Percentiles rank a stretch among this genome's conserved stretches.
Conservation (phyloP, 2,329 filamentous ascomycete species). For the Aspergillus novofumigatus region DNA sequence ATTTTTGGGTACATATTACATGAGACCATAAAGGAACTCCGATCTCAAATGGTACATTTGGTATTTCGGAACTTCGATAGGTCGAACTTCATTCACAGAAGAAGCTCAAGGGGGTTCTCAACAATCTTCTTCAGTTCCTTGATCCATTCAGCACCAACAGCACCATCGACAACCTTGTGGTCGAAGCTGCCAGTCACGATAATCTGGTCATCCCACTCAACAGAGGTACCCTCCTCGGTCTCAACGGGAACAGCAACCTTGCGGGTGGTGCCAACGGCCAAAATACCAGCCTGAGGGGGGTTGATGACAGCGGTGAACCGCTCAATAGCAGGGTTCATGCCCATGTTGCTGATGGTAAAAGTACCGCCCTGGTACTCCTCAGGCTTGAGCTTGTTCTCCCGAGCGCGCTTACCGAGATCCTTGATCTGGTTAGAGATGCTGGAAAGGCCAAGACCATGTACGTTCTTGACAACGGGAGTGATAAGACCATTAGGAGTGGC, state of each 20-base stretch:
- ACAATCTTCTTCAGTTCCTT: constrained; percentile 94
- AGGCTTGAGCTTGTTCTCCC: constrained; percentile 97
- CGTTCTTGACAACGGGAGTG: constrained; percentile 92
- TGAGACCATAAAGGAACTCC: constrained; percentile 10
- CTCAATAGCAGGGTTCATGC: constrained; percentile 96
- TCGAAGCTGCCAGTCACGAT: constrained; percentile 93
- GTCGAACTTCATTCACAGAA: constrained; percentile 60
- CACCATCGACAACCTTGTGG: constrained; percentile 97
- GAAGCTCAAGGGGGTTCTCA: constrained; percentile 92
- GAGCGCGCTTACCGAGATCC: constrained; percentile 92
- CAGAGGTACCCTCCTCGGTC: constrained; percentile 72
- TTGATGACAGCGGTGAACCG: constrained; percentile 99
- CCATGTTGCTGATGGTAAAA: constrained; percentile 99
- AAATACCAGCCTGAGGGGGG: constrained; percentile 91
- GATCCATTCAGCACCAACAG: constrained; percentile 94
- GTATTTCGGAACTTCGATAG: constrained; percentile 8
- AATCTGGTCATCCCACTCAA: constrained; percentile 98
- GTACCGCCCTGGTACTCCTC: constrained; percentile 99
- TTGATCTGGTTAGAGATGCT: constrained; percentile 87
- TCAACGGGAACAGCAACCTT: constrained; percentile 90
- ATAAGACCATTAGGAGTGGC: constrained; percentile 91
- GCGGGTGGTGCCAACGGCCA: constrained; percentile 89
- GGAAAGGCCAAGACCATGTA: constrained; percentile 80
- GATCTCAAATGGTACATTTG: constrained; percentile 13
- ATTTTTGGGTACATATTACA: constrained; percentile 38